A percentile compares a stretch with the other conserved stretches of the same genome.
These are phyloP conservation scores for Alternaria conjuncta DNA, from an alignment of 2,329 filamentous ascomycete genomes.

Conservation along the genomic window DNA sequence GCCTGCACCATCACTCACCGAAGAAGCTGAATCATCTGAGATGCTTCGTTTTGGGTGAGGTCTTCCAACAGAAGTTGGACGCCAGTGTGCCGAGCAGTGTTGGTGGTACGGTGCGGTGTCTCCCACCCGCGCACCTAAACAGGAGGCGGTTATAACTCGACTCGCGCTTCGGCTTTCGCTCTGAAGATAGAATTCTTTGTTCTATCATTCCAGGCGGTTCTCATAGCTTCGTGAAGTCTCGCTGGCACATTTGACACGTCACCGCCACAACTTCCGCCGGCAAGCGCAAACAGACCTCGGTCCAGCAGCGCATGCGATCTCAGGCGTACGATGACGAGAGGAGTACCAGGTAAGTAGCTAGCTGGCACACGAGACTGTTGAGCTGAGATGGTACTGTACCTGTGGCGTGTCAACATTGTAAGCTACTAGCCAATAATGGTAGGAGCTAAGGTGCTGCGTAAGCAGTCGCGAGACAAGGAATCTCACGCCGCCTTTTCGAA, in stretches of 20 bases:
- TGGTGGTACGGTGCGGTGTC: not conserved
- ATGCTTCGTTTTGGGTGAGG: not conserved
- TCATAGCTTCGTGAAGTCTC: not conserved
- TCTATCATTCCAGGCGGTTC: not conserved
- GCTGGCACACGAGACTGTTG: not conserved
- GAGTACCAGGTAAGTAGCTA: not conserved
- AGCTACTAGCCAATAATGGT: conserved; percentile 4
- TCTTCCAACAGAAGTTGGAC: too few species aligned
- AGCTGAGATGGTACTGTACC: conserved; percentile 9
- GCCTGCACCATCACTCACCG: not conserved
- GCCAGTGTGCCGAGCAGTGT: not conserved
- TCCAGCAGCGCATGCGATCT: not conserved
- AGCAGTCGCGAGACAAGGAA: conserved; percentile 13
- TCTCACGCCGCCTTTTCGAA: conserved; percentile 23
- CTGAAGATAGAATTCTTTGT: not conserved
- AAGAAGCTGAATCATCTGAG: not conserved
- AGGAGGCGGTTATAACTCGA: not conserved
- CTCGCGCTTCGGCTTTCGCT: not conserved
- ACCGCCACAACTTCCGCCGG: not conserved
- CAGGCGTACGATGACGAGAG: not conserved
- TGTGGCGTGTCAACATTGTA: conserved; percentile 1
- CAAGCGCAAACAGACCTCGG: not conserved
- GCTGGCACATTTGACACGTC: not conserved
- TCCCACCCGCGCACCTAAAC: not conserved
- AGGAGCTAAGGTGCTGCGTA: conserved; percentile 15